Percentiles rank a stretch among this genome's conserved stretches.
Evolutionary conservation across 2,329 filamentous ascomycete species (phyloP).

Genomic region (Pseudocercospora vitis): DNA sequence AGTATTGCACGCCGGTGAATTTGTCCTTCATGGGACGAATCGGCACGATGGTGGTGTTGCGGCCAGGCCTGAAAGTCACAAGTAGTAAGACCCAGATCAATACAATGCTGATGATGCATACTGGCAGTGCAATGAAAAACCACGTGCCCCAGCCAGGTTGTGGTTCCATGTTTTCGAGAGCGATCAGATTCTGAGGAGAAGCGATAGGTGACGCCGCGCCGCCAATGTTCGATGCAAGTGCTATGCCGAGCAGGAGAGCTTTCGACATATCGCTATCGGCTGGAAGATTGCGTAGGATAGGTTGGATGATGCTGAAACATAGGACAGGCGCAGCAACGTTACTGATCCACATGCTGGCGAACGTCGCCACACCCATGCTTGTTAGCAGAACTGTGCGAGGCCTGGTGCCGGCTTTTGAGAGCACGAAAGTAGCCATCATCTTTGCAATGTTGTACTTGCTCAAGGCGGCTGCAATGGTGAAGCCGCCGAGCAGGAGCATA

Average conservation of each 20-base stretch:
- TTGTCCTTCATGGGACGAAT: slow-evolving; percentile 86
- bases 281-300: slow-evolving; percentile 89
- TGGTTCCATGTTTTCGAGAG: slow-evolving; percentile 91
- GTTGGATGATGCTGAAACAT: slow-evolving; percentile 97
- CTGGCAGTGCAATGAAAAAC: slow-evolving; percentile 94
- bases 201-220: slow-evolving; percentile 96
- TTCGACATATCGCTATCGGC: slow-evolving; percentile 91
- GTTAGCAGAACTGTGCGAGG: slow-evolving; percentile 88
- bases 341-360: slow-evolving; percentile 98
- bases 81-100: slow-evolving; percentile 88
- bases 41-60: slow-evolving; percentile 83
- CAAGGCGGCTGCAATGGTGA: slow-evolving; percentile 89
- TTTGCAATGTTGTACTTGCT: slow-evolving; percentile 99
- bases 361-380: slow-evolving; percentile 97
- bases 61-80: slow-evolving; percentile 78
- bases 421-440: slow-evolving; percentile 90
- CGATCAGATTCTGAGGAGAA: slow-evolving; percentile 95
- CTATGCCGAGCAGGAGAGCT: slow-evolving; percentile 91
- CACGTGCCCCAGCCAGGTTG: slow-evolving; percentile 90
- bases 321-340: slow-evolving; percentile 96
- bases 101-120: slow-evolving; percentile 84
- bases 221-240: slow-evolving; percentile 90
- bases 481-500: slow-evolving; percentile 94
- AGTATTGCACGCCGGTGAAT: slow-evolving; percentile 88
- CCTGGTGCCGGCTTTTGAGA: slow-evolving; percentile 92